A percentile compares a stretch with the other conserved stretches of the same genome.
phyloP scores from a whole-genome alignment of 371 early-diverging fungal genomes.

The Lichtheimia corymbifera region DNA sequence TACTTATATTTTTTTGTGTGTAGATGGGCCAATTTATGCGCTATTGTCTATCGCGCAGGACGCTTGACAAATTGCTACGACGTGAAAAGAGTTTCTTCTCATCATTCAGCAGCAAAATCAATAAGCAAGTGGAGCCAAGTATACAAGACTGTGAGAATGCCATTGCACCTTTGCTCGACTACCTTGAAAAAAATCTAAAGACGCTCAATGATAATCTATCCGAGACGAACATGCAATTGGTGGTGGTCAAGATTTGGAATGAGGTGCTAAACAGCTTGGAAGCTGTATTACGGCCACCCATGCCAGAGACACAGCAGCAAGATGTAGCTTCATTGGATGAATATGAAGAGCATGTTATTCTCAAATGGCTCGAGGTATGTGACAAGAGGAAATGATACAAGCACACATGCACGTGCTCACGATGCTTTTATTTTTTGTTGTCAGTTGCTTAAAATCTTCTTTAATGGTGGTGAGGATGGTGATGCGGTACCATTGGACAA shows the following conservation, averaged over 20 bases:
- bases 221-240: slow-evolving; percentile 76
- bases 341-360: slow-evolving; percentile 73
- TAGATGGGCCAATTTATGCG: slow-evolving; percentile 64
- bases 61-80: slow-evolving; percentile 41
- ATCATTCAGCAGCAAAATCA: slow-evolving; percentile 28
- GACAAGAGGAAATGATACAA: background rate
- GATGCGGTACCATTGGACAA: slow-evolving; percentile 76
- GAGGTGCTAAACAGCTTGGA: slow-evolving; percentile 79
- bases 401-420: too few species aligned
- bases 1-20: background rate
- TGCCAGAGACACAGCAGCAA: slow-evolving; percentile 61
- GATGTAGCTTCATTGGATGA: slow-evolving; percentile 67
- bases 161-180: slow-evolving; percentile 79
- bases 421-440: slow-evolving; percentile 12
- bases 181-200: slow-evolving; percentile 84
- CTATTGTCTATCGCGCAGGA: slow-evolving; percentile 53
- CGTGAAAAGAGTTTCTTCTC: slow-evolving; percentile 48
- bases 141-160: slow-evolving; percentile 78
- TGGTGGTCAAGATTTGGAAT: slow-evolving; percentile 84
- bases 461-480: slow-evolving; percentile 86
- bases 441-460: slow-evolving; percentile 78
- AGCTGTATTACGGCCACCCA: slow-evolving; percentile 77
- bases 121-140: slow-evolving; percentile 39
- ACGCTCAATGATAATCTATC: slow-evolving; percentile 77
- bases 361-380: slow-evolving; percentile 67